Conservation (phyloP, 768 basidiomycete species). For the Pisolithus orientalis region DNA sequence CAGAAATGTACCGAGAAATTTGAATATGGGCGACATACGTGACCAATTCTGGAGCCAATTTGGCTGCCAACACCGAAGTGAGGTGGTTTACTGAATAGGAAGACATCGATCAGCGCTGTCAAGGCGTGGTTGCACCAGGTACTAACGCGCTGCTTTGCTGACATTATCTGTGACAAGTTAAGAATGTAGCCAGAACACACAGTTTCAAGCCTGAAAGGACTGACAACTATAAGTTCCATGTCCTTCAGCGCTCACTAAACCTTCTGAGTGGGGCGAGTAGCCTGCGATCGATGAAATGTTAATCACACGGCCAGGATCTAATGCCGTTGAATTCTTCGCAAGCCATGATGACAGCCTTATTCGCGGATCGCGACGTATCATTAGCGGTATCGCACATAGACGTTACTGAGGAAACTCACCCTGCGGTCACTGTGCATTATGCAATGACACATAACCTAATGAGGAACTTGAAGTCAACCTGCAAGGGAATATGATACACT, state of each 20-base stretch:
- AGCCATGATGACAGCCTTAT: slow-evolving; percentile 41
- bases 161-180: slow-evolving; percentile 52
- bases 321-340: slow-evolving; percentile 53
- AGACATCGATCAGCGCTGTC: not conserved
- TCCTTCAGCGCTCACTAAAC: slow-evolving; percentile 43
- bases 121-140: not conserved
- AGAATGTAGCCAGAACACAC: not conserved
- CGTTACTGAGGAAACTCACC: slow-evolving; percentile 21
- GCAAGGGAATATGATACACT: slow-evolving; percentile 14
- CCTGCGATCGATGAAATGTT: slow-evolving; percentile 75
- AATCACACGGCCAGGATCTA: slow-evolving; percentile 70
- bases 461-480: not conserved
- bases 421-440: slow-evolving; percentile 36
- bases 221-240: slow-evolving; percentile 75
- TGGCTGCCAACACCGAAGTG: slow-evolving; percentile 63
- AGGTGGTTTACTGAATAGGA: slow-evolving; percentile 64
- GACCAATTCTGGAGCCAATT: slow-evolving; percentile 52
- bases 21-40: slow-evolving; percentile 42
- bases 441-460: not conserved
- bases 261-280: slow-evolving; percentile 45
- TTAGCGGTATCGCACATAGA: not conserved
- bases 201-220: slow-evolving; percentile 26
- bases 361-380: not conserved
- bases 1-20: not conserved
- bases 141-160: slow-evolving; percentile 72